Evolutionary conservation across 2,329 filamentous ascomycete species (phyloP), one percentile per base, ranked within the genome.

Genomic region (Beauveria rudraprayagi): DNA sequence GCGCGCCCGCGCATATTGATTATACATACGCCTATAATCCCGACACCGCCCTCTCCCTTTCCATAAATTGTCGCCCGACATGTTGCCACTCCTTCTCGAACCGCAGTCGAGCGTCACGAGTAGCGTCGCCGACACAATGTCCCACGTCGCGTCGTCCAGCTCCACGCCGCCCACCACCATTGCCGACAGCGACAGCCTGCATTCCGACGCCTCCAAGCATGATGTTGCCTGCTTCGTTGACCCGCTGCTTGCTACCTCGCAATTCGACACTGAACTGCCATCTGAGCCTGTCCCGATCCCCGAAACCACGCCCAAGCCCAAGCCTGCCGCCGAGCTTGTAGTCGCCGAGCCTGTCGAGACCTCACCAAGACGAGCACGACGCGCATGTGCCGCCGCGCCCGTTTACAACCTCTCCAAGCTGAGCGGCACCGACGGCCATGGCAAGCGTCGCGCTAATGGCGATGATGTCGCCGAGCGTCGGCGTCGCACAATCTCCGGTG

Each of bases 331-430:
- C 3, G 47, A 51, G 47, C 26, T 9, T n/a, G 47, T 43, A 17
- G 41, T 70, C 28, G 57, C 22, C 26, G 28, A 17, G 10, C 5
- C 56, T 3, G 56, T 11, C 17, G 34, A 52, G 37, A 17, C 28
- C 40, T 52, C 47, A 7, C 57, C 57, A n/a, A 48, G 48, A 60
- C 82, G 84, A 61, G 78, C 82, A 63, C 80, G 80, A 66, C 83
- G 86, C 67, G 75, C 78, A 43, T 80, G 83, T 64, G 68, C 74
- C n/a, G 80, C 78, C 58, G 76, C 84, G 19, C 80, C 83, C 14
- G 82, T 86, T 17, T 91, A 91, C 74, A 91, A 91, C 67, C 74
- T 88, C 17, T 78, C 83, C 65, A 80, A 83, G 66, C 77, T 89
- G 56, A 81, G 79, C 62, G 85, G 86, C 65, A 88, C 83, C 53